Base-by-base conservation (phyloP, 2,329 filamentous ascomycete genomes). In the Capronia americana region DNA sequence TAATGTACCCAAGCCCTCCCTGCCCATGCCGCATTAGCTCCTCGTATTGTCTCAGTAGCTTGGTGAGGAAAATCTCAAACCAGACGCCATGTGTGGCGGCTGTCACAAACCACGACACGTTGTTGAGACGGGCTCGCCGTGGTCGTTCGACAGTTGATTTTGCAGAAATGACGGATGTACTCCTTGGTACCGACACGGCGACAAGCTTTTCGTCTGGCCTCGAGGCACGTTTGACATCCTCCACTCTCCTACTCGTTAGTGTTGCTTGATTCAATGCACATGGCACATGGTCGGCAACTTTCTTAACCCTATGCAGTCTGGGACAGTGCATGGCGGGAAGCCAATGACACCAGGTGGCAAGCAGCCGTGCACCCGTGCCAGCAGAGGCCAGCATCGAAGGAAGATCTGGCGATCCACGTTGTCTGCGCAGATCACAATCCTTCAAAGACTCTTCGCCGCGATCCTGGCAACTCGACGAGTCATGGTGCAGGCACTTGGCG, bases 321-420 rank as follows among this genome's bases (percentile, higher is more conserved):
- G 38, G 38, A 7, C 38, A n/a, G 38, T 44, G 38, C 17, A n/a
- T 17, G 2, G 17, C 38, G 20, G 38, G 38, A 44, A 44, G 14
- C 38, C 14, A n/a, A 44, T 8, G 14, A 17, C 14, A 41, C 38
- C 14, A 6, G 17, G 38, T 41, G 38, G 38, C 38, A 44, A 44
- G 38, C 38, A 34, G 32, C 32, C 10, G 32, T 11, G n/a, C n/a
- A n/a, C n/a, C 32, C 32, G 32, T 7, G 38, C 38, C 12, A 41
- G 38, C 38, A 41, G 38, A n/a, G 14, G 34, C n/a, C n/a, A 24
- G 26, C 20, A 17, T 11, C 23, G 56, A n/a, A 55, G 17, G 24
- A 32, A 11, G 26, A 55, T 55, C 26, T 32, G 23, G 24, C 28
- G 53, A 55, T 55, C 53, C 53, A 32, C 28, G 53, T 55, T 55